A percentile compares a stretch with the other conserved stretches of the same genome.
Conservation (phyloP, 805 yeast species). For the Saturnispora diversa region DNA sequence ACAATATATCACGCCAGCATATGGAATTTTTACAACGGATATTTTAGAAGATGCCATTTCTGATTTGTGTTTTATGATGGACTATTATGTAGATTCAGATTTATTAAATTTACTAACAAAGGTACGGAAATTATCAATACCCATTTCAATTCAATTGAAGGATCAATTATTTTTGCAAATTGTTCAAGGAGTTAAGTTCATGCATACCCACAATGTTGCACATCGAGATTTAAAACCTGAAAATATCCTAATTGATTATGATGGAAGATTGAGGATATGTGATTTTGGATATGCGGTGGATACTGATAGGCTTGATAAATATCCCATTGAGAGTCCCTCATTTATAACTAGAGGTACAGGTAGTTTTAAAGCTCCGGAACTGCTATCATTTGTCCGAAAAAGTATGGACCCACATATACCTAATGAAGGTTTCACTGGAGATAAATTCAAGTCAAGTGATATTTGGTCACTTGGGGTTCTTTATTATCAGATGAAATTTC, state of each 20-base stretch:
- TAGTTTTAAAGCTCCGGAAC: slow-evolving; percentile 49
- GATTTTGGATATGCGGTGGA: slow-evolving; percentile 47
- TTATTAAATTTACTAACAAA: slow-evolving; percentile 36
- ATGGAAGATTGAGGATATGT: slow-evolving; percentile 38
- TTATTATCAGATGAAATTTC: slow-evolving; percentile 37
- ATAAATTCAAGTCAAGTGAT: slow-evolving; percentile 34
- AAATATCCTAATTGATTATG: slow-evolving; percentile 38
- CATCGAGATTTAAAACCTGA: slow-evolving; percentile 53
- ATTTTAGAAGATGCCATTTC: slow-evolving; percentile 1
- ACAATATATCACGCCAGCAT: slow-evolving; percentile 12
- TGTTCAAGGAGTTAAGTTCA: slow-evolving; percentile 37
- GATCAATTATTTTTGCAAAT: slow-evolving; percentile 47
- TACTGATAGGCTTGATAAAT: slow-evolving; percentile 19
- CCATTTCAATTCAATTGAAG: slow-evolving; percentile 30
- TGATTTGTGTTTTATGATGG: slow-evolving; percentile 31
- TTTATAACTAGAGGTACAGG: slow-evolving; percentile 39
- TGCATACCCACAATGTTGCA: slow-evolving; percentile 37
- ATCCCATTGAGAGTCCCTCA: slow-evolving; percentile 16
- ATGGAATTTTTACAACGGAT: slow-evolving; percentile 13
- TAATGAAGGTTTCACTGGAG: background rate
- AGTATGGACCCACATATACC: slow-evolving; percentile 1
- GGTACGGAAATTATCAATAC: slow-evolving; percentile 31
- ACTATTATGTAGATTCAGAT: slow-evolving; percentile 42
- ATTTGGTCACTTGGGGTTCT: slow-evolving; percentile 46
- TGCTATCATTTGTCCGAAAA: slow-evolving; percentile 15